Conservation (phyloP, 169 alveolate genomes). For the Cryptosporidium ubiquitum region DNA sequence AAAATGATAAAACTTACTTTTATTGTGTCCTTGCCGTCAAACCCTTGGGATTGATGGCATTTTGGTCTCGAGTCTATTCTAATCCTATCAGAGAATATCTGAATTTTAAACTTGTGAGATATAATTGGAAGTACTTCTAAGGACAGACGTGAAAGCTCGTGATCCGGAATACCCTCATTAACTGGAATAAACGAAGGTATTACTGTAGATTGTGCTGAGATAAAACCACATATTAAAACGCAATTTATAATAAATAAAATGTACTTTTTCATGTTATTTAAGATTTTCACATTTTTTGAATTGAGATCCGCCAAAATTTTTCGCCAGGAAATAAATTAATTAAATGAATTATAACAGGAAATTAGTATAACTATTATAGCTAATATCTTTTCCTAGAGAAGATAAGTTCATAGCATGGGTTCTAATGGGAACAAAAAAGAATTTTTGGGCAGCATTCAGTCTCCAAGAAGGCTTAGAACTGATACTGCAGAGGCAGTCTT, state of each 20-base stretch:
- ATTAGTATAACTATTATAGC: neutral
- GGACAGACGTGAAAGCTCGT: conserved; percentile 47
- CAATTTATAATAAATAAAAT: neutral
- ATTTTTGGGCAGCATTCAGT: neutral
- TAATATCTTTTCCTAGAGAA: neutral
- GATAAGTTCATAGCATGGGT: neutral
- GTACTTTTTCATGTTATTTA: conserved; percentile 1
- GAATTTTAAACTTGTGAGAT: conserved; percentile 30
- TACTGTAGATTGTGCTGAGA: conserved; percentile 26
- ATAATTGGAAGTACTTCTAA: conserved; percentile 38
- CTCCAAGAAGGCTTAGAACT: conserved; percentile 31
- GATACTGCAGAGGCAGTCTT: conserved; percentile 59
- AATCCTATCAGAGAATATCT: conserved; percentile 64
- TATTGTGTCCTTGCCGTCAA: conserved; percentile 6
- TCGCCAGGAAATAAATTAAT: neutral
- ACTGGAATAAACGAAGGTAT: conserved; percentile 53
- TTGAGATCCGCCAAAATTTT: conserved; percentile 59
- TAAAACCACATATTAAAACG: neutral
- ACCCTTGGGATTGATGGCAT: conserved; percentile 24
- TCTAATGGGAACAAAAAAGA: neutral
- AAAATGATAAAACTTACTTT: conserved; percentile 31
- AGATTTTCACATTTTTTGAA: neutral
- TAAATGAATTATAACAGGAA: neutral
- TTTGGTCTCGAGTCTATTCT: conserved; percentile 69
- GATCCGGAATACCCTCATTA: conserved; percentile 58